Base-by-base conservation (phyloP, 2,329 filamentous ascomycete genomes). In the Neonectria magnoliae region DNA sequence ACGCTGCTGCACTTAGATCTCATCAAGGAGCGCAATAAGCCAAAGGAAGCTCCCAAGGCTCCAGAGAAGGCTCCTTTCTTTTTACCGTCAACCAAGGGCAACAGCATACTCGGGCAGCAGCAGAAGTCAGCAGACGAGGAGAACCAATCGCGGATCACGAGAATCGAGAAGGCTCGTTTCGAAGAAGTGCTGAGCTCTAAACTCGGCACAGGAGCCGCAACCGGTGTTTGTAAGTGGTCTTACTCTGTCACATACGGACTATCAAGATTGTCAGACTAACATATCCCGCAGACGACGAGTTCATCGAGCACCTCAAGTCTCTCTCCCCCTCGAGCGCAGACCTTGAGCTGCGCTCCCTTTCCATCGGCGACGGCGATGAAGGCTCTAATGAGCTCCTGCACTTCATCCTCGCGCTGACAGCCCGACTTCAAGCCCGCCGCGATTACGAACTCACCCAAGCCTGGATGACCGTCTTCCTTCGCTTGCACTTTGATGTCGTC, bases 21-120 rank as follows among this genome's bases (percentile, higher is more conserved):
- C 27, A 97, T 99, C 76, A 92, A 94, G 81, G 89, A 94, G 79
- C 92, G 96, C 66, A 99, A 99, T 81, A 97, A 96, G 79, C 96
- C 97, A 0, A 94, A 90, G 69, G 94, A 98, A 78, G 88, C 94
- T 0, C 94, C 94, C 16, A 98, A 98, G 81, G 87, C 90, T 7
- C 96, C 96, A 0, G 93, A 98, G 77, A 97, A 97, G 76, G 95
- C 95, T 0, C 97, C 96, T 0, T 98, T 98, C 84, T 98, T 98
- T 84, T 84, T 98, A 4, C 93, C 94, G 0, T 91, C 91, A 0
- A 82, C 91, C 5, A 84, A 85, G 7, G 79, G 76, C 4, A 79
- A 79, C 1, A 78, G 79, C 31, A 73, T 80, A 1, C 82, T 87
- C 60, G 74, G 67, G 2, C 75, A 76, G 13, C 75, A 79, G 44